phyloP scores from a whole-genome alignment of 306 rosid genomes.

The Sicyos edulis region DNA sequence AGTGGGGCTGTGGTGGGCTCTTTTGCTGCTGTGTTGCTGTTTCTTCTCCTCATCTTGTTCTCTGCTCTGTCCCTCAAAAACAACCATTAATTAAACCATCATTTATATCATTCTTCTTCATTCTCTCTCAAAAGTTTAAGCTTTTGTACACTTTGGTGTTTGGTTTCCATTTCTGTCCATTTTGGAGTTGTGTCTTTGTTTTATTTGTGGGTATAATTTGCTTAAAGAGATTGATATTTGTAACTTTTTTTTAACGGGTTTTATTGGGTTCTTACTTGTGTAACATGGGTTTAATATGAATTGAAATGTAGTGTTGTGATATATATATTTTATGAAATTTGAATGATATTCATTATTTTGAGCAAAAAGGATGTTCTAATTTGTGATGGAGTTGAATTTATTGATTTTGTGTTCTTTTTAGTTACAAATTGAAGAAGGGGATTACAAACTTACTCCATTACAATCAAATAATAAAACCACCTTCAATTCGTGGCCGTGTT shows the following conservation, averaged over 20 bases:
- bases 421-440: no score
- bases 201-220: background rate
- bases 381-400: no score
- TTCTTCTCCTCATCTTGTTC: constrained; percentile 45
- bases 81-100: constrained; percentile 17
- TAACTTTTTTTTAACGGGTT: background rate
- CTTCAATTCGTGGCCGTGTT: no score
- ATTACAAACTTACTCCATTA: no score
- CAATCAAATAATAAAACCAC: no score
- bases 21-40: constrained; percentile 39
- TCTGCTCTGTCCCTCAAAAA: constrained; percentile 58
- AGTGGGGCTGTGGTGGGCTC: constrained; percentile 76
- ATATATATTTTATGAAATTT: no score
- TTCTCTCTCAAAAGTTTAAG: background rate
- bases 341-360: no score
- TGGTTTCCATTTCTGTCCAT: background rate
- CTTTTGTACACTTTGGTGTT: background rate
- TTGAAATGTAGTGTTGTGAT: no score
- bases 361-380: no score
- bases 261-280: background rate
- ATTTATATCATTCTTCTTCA: no score
- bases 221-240: background rate
- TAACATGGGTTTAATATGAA: no score
- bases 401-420: no score
- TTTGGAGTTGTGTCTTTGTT: background rate